phyloP scores from a whole-genome alignment of 2,329 filamentous ascomycete species.

The Rhexocercosporidium sp. region DNA sequence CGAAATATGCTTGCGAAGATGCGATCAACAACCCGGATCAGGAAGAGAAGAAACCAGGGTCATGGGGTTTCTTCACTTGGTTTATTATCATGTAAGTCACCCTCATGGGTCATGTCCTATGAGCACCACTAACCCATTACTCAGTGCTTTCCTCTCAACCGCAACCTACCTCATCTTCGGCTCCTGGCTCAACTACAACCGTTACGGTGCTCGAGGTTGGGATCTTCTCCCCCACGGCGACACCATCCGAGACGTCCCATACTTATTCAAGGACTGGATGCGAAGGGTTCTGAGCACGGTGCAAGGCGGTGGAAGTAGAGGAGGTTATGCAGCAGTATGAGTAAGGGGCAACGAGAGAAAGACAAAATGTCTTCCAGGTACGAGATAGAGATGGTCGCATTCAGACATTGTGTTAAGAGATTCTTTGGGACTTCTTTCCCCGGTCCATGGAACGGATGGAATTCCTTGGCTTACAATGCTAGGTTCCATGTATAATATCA shows the following conservation, averaged over 20 bases:
- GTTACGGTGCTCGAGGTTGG: conserved; percentile 93
- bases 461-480: not conserved
- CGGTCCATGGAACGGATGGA: not conserved
- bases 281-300: conserved; percentile 81
- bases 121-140: conserved; percentile 16
- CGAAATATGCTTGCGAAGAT: conserved; percentile 82
- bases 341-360: not conserved
- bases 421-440: not conserved
- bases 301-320: conserved; percentile 81
- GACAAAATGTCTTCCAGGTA: not conserved
- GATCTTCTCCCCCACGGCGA: conserved; percentile 93
- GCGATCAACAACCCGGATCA: conserved; percentile 49
- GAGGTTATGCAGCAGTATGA: conserved; percentile 88
- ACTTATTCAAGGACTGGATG: conserved; percentile 87
- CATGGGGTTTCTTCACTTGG: conserved; percentile 98
- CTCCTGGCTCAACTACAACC: conserved; percentile 98
- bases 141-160: conserved; percentile 82
- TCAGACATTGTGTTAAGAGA: conserved; percentile 13
- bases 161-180: conserved; percentile 96
- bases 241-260: conserved; percentile 88
- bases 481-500: conserved; percentile 16
- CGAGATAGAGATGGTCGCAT: not conserved
- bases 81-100: conserved; percentile 87
- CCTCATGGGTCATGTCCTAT: not conserved
- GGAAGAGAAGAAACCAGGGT: conserved; percentile 51